Conservation (phyloP, 2,329 filamentous ascomycete species). For the Penicillium sp. region DNA sequence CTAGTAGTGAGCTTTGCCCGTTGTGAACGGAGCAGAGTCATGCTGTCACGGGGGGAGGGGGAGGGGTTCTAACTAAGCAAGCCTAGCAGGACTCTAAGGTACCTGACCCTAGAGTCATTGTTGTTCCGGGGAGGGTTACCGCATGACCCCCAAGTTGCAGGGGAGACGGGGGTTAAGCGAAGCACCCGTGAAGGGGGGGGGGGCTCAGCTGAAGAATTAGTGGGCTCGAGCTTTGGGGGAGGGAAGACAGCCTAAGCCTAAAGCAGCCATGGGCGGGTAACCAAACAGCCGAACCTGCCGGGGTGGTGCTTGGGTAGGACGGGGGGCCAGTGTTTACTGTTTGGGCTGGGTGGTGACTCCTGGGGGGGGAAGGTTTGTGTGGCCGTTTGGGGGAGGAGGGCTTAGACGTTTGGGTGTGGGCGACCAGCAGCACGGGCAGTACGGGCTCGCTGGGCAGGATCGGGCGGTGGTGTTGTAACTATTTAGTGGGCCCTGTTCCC, state of each 20-base stretch:
- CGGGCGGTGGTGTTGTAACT: neutral
- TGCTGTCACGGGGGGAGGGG: neutral
- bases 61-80: no score
- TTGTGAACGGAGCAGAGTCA: no score
- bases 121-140: neutral
- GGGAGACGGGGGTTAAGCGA: neutral
- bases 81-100: neutral
- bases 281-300: constrained; percentile 11
- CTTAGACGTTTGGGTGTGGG: neutral
- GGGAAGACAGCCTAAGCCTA: constrained; percentile 24
- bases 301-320: neutral
- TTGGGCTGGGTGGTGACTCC: neutral
- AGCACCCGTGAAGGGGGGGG: neutral
- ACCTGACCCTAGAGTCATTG: neutral
- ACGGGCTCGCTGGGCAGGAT: no score
- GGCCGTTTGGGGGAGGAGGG: neutral
- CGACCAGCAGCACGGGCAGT: neutral
- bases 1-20: no score
- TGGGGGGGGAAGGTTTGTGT: neutral
- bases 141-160: constrained; percentile 1
- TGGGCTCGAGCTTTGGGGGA: neutral
- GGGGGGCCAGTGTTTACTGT: neutral
- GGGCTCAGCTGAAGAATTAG: neutral
- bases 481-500: constrained; percentile 29
- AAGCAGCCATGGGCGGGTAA: constrained; percentile 22